These are phyloP conservation scores for Schizothecium vesticola DNA, from an alignment of 495 filamentous ascomycete species.

Conservation along the genomic window DNA sequence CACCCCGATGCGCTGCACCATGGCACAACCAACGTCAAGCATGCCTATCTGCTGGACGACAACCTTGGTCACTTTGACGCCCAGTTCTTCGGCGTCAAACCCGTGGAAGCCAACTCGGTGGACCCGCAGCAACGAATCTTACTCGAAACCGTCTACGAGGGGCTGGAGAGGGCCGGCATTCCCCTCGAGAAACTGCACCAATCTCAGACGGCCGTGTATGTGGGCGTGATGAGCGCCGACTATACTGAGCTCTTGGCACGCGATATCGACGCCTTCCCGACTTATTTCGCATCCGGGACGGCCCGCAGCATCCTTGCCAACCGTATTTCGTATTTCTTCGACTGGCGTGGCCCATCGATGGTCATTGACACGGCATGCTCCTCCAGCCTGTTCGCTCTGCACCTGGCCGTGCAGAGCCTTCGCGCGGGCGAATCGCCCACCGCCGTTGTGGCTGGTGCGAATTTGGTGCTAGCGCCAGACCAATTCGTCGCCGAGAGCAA, in stretches of 20 bases:
- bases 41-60: constrained; percentile 58
- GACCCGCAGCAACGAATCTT: constrained; percentile 66
- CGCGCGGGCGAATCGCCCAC: constrained; percentile 27
- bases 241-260: constrained; percentile 19
- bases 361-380: constrained; percentile 52
- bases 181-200: constrained; percentile 55
- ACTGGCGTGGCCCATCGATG: constrained; percentile 37
- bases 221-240: constrained; percentile 20
- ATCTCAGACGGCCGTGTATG: constrained; percentile 9
- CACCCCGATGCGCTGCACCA: constrained; percentile 47
- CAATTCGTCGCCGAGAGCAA: constrained; percentile 21
- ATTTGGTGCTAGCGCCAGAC: constrained; percentile 46
- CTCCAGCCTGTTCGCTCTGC: constrained; percentile 47
- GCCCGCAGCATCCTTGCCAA: constrained; percentile 38
- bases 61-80: constrained; percentile 43
- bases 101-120: constrained; percentile 21
- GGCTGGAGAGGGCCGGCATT: constrained; percentile 69
- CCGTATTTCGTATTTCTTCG: constrained; percentile 48
- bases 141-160: constrained; percentile 70
- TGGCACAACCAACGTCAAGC: constrained; percentile 33
- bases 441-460: constrained; percentile 46
- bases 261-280: constrained; percentile 21
- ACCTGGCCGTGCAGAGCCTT: constrained; percentile 47
- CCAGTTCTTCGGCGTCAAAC: constrained; percentile 42
- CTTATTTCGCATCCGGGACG: constrained; percentile 42